Evolutionary conservation across 129 eudicot species (phyloP).

Genomic region (Cynara cardunculus): DNA sequence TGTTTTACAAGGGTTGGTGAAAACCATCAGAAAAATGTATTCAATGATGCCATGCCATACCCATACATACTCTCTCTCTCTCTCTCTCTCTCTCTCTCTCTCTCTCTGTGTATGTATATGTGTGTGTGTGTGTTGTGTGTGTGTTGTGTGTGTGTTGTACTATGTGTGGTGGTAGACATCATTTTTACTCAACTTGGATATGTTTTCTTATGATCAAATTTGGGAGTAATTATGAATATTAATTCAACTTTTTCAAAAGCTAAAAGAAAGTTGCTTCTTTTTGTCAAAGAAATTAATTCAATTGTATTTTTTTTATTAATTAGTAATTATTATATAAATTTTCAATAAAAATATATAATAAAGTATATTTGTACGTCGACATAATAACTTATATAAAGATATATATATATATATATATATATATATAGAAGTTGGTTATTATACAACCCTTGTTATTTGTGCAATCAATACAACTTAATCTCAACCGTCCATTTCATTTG

Average conservation of each 20-base stretch:
- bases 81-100: no score
- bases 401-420: no score
- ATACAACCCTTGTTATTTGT: no score
- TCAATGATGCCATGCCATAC: constrained; percentile 38
- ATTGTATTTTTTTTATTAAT: background rate
- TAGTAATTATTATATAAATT: background rate
- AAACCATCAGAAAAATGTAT: constrained; percentile 27
- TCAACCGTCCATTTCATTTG: no score
- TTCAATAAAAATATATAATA: background rate
- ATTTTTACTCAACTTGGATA: constrained; percentile 27
- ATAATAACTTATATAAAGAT: background rate
- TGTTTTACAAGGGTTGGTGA: constrained; percentile 49
- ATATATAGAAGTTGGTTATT: no score
- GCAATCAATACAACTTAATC: no score
- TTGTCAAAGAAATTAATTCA: background rate
- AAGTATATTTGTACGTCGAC: background rate
- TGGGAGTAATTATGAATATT: constrained; percentile 12
- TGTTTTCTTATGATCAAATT: constrained; percentile 18
- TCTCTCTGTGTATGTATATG: constrained; percentile 13
- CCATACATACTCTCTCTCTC: background rate
- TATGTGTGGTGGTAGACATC: constrained; percentile 25
- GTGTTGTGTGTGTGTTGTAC: constrained; percentile 13
- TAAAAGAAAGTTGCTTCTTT: background rate
- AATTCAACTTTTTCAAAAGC: constrained; percentile 24
- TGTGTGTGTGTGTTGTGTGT: constrained; percentile 8